A percentile compares a stretch with the other conserved stretches of the same genome.
Evolutionary conservation across 2,329 filamentous ascomycete genomes (phyloP).

Genomic region (Clarireedia homoeocarpa): DNA sequence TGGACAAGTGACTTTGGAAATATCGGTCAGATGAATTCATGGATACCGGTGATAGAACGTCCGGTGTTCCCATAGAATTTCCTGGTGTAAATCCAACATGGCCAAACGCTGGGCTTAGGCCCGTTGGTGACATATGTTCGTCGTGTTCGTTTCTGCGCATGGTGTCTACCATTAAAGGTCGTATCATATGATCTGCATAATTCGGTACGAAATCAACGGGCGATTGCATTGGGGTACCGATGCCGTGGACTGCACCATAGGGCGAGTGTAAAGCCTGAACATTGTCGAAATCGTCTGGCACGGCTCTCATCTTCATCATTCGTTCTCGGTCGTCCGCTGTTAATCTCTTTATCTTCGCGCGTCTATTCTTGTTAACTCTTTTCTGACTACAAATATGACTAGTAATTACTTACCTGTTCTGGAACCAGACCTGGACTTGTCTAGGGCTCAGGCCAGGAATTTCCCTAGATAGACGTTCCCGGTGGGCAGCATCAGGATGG

Average conservation of each 20-base stretch:
- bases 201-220: slow-evolving; percentile 33
- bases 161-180: slow-evolving; percentile 61
- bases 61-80: slow-evolving; percentile 41
- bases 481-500: slow-evolving; percentile 84
- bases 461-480: slow-evolving; percentile 78
- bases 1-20: slow-evolving; percentile 40
- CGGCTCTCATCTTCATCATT: slow-evolving; percentile 65
- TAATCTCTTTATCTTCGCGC: slow-evolving; percentile 64
- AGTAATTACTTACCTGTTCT: slow-evolving; percentile 68
- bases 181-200: slow-evolving; percentile 48
- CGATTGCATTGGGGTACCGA: slow-evolving; percentile 29
- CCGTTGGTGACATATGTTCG: slow-evolving; percentile 60
- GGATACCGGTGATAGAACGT: slow-evolving; percentile 51
- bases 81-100: slow-evolving; percentile 56
- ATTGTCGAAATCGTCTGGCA: slow-evolving; percentile 64
- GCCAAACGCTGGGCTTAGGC: slow-evolving; percentile 60
- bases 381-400: not conserved
- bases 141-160: slow-evolving; percentile 54
- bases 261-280: slow-evolving; percentile 61
- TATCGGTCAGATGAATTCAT: slow-evolving; percentile 48
- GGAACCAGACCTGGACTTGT: slow-evolving; percentile 97
- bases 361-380: slow-evolving; percentile 34
- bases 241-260: slow-evolving; percentile 45
- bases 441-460: slow-evolving; percentile 87
- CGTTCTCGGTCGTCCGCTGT: slow-evolving; percentile 63